A percentile compares a stretch with the other conserved stretches of the same genome.
These are phyloP conservation scores for Yueomyces sinensis DNA, from an alignment of 805 yeast species.

Conservation along the genomic window DNA sequence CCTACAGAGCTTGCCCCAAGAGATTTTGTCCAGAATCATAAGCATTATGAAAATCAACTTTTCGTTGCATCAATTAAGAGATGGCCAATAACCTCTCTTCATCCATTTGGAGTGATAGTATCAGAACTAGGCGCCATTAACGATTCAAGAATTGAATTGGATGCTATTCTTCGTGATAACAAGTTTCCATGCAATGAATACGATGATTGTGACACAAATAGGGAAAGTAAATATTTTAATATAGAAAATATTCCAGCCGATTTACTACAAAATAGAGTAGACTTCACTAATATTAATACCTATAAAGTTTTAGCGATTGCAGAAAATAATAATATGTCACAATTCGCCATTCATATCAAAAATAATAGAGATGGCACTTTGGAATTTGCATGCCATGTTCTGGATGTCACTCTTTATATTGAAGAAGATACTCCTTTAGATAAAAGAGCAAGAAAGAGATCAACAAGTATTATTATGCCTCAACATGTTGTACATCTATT, in stretches of 20 bases:
- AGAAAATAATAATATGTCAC: slow-evolving; percentile 31
- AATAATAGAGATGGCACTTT: slow-evolving; percentile 39
- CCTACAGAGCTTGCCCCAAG: slow-evolving; percentile 97
- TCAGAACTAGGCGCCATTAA: slow-evolving; percentile 75
- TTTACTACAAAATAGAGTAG: slow-evolving; percentile 7
- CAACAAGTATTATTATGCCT: slow-evolving; percentile 77
- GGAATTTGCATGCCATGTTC: slow-evolving; percentile 75
- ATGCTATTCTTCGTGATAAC: slow-evolving; percentile 78
- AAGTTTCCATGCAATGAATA: slow-evolving; percentile 75
- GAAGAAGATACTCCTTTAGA: slow-evolving; percentile 67
- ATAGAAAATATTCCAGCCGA: slow-evolving; percentile 14
- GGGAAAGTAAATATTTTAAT: slow-evolving; percentile 17
- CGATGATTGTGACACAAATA: slow-evolving; percentile 25
- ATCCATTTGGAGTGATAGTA: slow-evolving; percentile 91
- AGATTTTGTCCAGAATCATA: slow-evolving; percentile 89
- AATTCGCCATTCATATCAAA: slow-evolving; percentile 75
- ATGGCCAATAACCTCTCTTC: slow-evolving; percentile 98
- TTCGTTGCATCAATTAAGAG: slow-evolving; percentile 94
- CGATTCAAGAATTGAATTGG: slow-evolving; percentile 67
- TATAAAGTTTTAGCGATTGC: slow-evolving; percentile 24
- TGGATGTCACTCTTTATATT: slow-evolving; percentile 64
- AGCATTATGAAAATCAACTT: slow-evolving; percentile 61
- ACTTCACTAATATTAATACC: slow-evolving; percentile 12
- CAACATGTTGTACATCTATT: slow-evolving; percentile 55
- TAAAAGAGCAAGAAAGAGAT: slow-evolving; percentile 80